phyloP scores from a whole-genome alignment of 2,329 filamentous ascomycete genomes.

The Juglanconis oblonga region DNA sequence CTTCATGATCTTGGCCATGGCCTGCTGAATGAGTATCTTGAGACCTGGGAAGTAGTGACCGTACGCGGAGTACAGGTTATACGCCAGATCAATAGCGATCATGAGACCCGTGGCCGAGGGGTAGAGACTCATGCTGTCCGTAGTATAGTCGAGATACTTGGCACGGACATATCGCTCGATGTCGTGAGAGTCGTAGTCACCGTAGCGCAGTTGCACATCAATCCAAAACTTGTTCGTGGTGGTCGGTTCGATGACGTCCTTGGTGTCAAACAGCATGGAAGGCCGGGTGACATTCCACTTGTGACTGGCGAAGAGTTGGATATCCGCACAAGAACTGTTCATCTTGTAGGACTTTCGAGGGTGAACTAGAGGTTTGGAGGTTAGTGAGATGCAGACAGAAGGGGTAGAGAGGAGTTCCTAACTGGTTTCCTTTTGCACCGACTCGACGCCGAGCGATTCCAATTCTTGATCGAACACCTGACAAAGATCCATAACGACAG shows the following conservation, averaged over 20 bases:
- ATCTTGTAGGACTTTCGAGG: constrained; percentile 99
- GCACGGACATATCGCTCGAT: constrained; percentile 97
- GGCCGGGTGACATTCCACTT: constrained; percentile 98
- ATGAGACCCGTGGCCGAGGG: constrained; percentile 94
- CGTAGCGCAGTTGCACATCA: constrained; percentile 93
- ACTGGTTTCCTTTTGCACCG: constrained; percentile 94
- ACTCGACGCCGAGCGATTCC: constrained; percentile 92
- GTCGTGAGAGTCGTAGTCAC: constrained; percentile 91
- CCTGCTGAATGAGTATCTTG: constrained; percentile 92
- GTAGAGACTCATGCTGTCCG: constrained; percentile 98
- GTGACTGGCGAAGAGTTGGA: constrained; percentile 54
- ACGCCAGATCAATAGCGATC: constrained; percentile 96
- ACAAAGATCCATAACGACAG: constrained; percentile 94
- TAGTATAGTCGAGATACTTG: constrained; percentile 98
- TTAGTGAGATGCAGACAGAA: too few species aligned
- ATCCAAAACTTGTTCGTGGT: constrained; percentile 99
- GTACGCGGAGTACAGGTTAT: constrained; percentile 97
- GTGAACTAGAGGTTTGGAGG: constrained; percentile 52
- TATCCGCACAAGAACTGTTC: constrained; percentile 88
- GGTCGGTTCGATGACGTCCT: constrained; percentile 88
- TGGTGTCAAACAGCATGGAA: constrained; percentile 91
- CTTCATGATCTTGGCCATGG: constrained; percentile 99
- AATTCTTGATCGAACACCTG: constrained; percentile 98
- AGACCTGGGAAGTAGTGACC: constrained; percentile 98
- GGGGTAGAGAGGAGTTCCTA: too few species aligned